Percentiles rank a stretch among this genome's conserved stretches.
Conservation (phyloP, 73 alveolate species). For the Stentor coeruleus region DNA sequence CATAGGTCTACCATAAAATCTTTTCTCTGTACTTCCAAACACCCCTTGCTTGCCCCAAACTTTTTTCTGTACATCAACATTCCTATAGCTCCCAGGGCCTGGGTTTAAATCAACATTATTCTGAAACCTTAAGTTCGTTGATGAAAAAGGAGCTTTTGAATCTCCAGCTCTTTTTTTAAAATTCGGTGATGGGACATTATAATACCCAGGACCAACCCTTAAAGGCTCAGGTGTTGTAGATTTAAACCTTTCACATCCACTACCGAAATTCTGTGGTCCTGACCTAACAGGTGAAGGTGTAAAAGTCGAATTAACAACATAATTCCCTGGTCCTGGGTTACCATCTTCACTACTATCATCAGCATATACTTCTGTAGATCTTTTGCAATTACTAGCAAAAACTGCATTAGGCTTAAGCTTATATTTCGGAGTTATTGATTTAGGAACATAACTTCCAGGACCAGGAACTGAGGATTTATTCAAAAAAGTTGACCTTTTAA, state of each 20-base stretch:
- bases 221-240: neutral
- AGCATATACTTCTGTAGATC: neutral
- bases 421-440: neutral
- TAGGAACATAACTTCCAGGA: conserved; percentile 39
- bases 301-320: neutral
- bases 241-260: neutral
- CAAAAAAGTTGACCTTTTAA: neutral
- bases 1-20: neutral
- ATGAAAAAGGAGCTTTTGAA: neutral
- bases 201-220: conserved; percentile 45
- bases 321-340: neutral
- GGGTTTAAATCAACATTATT: neutral
- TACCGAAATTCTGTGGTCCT: conserved; percentile 30
- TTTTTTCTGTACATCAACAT: neutral
- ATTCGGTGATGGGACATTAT: neutral
- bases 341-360: neutral
- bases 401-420: neutral
- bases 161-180: neutral
- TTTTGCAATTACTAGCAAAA: neutral
- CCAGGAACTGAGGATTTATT: conserved; percentile 35
- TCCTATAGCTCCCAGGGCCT: neutral
- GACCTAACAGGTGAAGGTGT: conserved; percentile 33
- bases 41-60: conserved; percentile 15
- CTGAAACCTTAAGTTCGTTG: neutral
- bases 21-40: conserved; percentile 17